These are phyloP conservation scores for Schizophyllum amplum DNA, from an alignment of 1,284 basidiomycete species.

Conservation along the genomic window DNA sequence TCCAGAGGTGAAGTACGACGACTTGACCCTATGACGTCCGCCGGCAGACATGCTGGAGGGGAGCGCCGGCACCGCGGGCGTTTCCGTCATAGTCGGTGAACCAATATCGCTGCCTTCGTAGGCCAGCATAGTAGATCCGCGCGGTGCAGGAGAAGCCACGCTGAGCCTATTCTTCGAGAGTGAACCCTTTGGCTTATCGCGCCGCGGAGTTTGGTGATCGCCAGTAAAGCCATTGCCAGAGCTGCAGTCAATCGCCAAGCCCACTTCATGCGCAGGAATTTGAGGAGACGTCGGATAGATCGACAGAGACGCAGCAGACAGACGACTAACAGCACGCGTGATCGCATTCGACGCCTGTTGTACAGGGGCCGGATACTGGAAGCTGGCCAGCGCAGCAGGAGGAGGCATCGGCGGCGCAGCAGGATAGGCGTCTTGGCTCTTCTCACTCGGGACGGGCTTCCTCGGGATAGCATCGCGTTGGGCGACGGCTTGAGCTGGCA, in stretches of 20 bases:
- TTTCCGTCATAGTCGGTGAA: conserved; percentile 31
- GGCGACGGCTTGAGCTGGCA: conserved; percentile 2
- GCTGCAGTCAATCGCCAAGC: conserved; percentile 31
- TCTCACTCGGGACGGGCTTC: conserved; percentile 11
- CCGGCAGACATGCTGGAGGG: conserved; percentile 27
- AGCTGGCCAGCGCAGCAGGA: conserved; percentile 10
- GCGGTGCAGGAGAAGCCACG: conserved; percentile 13
- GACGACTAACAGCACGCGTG: conserved; percentile 32
- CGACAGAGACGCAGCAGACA: conserved; percentile 45
- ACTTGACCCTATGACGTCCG: conserved; percentile 51
- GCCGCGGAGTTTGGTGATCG: conserved; percentile 21
- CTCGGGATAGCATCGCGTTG: conserved; percentile 2
- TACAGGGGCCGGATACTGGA: conserved; percentile 18
- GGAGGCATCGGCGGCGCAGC: conserved; percentile 11
- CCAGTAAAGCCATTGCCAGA: conserved; percentile 22
- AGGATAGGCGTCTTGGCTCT: conserved; percentile 12
- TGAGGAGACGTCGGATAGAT: conserved; percentile 43
- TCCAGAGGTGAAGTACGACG: conserved; percentile 53
- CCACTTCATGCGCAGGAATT: conserved; percentile 22
- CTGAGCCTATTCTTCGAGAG: conserved; percentile 22
- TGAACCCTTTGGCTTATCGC: conserved; percentile 26
- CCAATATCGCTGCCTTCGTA: conserved; percentile 47
- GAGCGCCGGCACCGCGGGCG: conserved; percentile 20
- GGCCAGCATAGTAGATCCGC: conserved; percentile 34
- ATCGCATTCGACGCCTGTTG: conserved; percentile 28